These are phyloP conservation scores for Quillaja saponaria DNA, from an alignment of 306 rosid species.

Conservation along the genomic window DNA sequence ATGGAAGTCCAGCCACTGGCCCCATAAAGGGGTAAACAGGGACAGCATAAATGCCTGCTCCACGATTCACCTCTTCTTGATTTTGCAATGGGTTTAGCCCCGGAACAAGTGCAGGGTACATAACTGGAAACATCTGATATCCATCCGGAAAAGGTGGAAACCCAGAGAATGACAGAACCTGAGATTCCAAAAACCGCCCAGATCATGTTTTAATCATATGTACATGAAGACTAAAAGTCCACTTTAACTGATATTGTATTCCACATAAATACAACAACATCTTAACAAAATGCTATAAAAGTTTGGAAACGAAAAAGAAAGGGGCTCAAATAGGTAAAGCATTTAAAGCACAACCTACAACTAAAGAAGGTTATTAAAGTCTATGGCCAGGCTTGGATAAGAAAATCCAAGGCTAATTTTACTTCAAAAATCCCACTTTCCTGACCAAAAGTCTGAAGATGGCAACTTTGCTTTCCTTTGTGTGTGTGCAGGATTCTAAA, in stretches of 20 bases:
- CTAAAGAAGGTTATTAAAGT: background rate
- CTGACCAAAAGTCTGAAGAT: too few relatives aligned
- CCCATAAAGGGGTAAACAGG: conserved; percentile 63
- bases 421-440: too few relatives aligned
- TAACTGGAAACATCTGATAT: conserved; percentile 65
- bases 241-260: too few relatives aligned
- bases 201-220: background rate
- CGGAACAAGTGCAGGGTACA: conserved; percentile 69
- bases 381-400: background rate
- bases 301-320: too few relatives aligned
- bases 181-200: conserved; percentile 30
- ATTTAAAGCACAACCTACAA: conserved; percentile 1
- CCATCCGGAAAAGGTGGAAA: conserved; percentile 48
- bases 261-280: conserved; percentile 6
- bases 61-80: conserved; percentile 66
- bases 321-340: too few relatives aligned
- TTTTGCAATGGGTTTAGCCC: conserved; percentile 47
- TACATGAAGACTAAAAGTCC: background rate
- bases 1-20: conserved; percentile 64
- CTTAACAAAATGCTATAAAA: conserved; percentile 16
- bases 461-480: too few relatives aligned
- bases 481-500: too few relatives aligned
- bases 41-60: conserved; percentile 93
- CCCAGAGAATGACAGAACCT: conserved; percentile 21
- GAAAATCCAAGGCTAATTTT: background rate